phyloP scores from a whole-genome alignment of 768 basidiomycete species.

The Podaxis rugospora region DNA sequence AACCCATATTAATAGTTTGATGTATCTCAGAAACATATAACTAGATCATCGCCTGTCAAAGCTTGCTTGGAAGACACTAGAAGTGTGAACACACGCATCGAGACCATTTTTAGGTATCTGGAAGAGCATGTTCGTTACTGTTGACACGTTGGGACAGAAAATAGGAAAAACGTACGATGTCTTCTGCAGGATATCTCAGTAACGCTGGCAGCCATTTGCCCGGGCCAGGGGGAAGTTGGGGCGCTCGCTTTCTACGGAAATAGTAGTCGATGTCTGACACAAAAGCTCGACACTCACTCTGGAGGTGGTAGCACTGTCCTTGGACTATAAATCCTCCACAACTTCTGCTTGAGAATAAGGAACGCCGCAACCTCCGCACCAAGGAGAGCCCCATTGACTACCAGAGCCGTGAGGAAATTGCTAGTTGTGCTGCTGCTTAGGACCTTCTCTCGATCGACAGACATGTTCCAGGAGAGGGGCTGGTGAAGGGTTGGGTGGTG shows the following conservation, averaged over 20 bases:
- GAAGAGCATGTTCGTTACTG: neutral
- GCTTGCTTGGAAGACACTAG: neutral
- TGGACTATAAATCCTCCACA: constrained; percentile 60
- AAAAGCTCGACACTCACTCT: constrained; percentile 30
- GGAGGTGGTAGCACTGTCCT: constrained; percentile 58
- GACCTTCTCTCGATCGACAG: constrained; percentile 15
- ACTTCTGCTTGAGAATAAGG: constrained; percentile 47
- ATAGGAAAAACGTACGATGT: constrained; percentile 34
- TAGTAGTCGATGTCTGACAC: neutral
- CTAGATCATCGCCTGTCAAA: constrained; percentile 16
- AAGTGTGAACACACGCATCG: constrained; percentile 47
- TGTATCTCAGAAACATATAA: constrained; percentile 57
- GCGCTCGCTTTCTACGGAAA: constrained; percentile 36
- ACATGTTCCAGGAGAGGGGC: neutral
- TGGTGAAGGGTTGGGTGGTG: neutral
- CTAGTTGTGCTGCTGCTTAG: constrained; percentile 30
- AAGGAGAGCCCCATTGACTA: constrained; percentile 48
- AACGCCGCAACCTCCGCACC: constrained; percentile 49
- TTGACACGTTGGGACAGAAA: neutral
- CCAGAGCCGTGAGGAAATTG: constrained; percentile 59
- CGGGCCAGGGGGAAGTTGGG: constrained; percentile 36
- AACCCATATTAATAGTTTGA: constrained; percentile 57
- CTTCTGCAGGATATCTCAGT: constrained; percentile 33
- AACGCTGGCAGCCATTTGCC: constrained; percentile 53
- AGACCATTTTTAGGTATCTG: constrained; percentile 59